Base-by-base conservation (phyloP, 148 eudicot species). In the Diospyros kaki region DNA sequence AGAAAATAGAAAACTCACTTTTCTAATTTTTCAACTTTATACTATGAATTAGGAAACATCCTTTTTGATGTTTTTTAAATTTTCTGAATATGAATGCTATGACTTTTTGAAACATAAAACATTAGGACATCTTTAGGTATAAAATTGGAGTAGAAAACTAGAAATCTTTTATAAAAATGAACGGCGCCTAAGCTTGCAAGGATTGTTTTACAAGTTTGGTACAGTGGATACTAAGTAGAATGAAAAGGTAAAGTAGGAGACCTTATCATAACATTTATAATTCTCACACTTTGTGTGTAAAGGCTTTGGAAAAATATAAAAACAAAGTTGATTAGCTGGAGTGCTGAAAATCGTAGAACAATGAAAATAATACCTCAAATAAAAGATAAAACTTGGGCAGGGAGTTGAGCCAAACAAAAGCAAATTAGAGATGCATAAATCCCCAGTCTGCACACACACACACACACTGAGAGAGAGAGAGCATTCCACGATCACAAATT, bases 341-440 rank as follows among this genome's bases (percentile, higher is more conserved):
- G 41, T 48, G 55, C 71, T 67, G 52, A 55, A 67, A 67, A 48
- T 28, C 44, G 63, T 58, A 50, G 10, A 44, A 45, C 52, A 58
- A 53, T 51, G 58, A 40, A 71, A 71, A 71, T n/a, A 58, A 44
- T n/a, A 12, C 41, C 12, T 67, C 71, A 18, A 54, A 18, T 67
- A 18, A 67, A 66, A 18, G 55, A 18, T 67, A 18, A 67, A 66
- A 53, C 43, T 41, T 39, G 8, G 7, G 14, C 14, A 52, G 48
- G 14, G 39, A 74, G 9, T 17, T 7, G 14, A 41, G 12, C 65
- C 45, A 40, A 64, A 52, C 15, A 40, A 74, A 50, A 41, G 50
- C 69, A 15, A 42, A 74, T 39, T 39, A 18, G 48, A 62, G 46
- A 50, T 48, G 38, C 17, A 41, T 2, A 41, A 42, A 48, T 58